phyloP scores from a whole-genome alignment of 331 rosid species.

The Cydonia oblonga region DNA sequence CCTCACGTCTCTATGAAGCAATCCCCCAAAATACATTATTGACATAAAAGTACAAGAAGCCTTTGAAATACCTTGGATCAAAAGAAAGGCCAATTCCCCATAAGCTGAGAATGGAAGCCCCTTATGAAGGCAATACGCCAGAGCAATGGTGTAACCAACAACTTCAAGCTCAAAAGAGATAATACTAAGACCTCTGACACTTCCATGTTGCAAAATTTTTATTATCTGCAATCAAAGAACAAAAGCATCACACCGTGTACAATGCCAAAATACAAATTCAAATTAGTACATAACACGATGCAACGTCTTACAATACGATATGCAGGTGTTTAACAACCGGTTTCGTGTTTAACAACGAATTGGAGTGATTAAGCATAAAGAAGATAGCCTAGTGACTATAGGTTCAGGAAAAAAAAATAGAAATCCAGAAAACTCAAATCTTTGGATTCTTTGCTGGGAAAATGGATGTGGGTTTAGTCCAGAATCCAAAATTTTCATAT shows the following conservation, averaged over 20 bases:
- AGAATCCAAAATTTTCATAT: not conserved
- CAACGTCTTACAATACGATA: not conserved
- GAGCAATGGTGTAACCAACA: conserved; percentile 68
- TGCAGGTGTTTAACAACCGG: not conserved
- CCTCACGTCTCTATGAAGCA: not conserved
- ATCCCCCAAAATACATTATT: not conserved
- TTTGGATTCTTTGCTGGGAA: not conserved
- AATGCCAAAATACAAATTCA: not conserved
- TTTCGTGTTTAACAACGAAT: not conserved
- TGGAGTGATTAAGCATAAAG: not conserved
- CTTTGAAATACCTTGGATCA: conserved; percentile 56
- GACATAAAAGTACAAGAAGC: not conserved
- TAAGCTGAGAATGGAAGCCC: conserved; percentile 93
- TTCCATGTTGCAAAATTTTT: conserved; percentile 57
- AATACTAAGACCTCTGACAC: conserved; percentile 84
- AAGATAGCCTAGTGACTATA: not conserved
- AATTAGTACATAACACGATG: not conserved
- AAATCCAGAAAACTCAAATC: not conserved
- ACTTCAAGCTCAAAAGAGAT: conserved; percentile 94
- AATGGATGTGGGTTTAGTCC: not conserved
- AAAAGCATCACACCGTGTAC: not conserved
- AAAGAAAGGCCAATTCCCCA: conserved; percentile 76
- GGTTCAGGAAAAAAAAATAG: not conserved
- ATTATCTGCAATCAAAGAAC: conserved; percentile 45
- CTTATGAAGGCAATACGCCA: conserved; percentile 79